phyloP scores from a whole-genome alignment of 805 yeast genomes.

The Metschnikowia lunata region DNA sequence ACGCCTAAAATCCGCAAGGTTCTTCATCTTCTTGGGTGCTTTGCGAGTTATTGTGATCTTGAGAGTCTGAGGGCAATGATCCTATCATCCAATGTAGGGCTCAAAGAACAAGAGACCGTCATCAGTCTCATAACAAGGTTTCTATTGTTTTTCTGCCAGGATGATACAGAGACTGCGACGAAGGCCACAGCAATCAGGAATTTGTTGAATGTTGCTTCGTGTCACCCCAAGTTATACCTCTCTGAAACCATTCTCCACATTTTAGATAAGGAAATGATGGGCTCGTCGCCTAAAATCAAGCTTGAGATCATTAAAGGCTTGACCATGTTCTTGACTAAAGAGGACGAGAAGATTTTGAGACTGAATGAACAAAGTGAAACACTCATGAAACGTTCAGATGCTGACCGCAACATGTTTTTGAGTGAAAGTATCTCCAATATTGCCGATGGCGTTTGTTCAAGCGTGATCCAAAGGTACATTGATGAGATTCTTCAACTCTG shows the following conservation, averaged over 20 bases:
- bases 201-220: constrained; percentile 53
- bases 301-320: constrained; percentile 55
- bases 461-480: constrained; percentile 62
- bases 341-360: constrained; percentile 45
- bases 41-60: constrained; percentile 68
- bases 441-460: constrained; percentile 58
- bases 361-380: constrained; percentile 35
- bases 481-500: constrained; percentile 46
- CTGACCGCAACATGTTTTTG: constrained; percentile 31
- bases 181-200: constrained; percentile 53
- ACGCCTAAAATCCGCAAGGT: constrained; percentile 42
- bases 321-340: constrained; percentile 51
- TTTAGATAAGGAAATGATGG: constrained; percentile 47
- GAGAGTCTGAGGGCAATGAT: constrained; percentile 43
- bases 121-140: constrained; percentile 55
- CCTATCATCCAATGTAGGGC: constrained; percentile 33
- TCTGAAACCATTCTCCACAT: constrained; percentile 49
- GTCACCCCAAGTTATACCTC: constrained; percentile 64
- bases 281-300: constrained; percentile 36
- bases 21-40: constrained; percentile 59
- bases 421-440: constrained; percentile 41
- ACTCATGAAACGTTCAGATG: constrained; percentile 32
- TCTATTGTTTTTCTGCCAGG: constrained; percentile 50
- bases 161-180: constrained; percentile 26
- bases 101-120: constrained; percentile 51